These are phyloP conservation scores for Candida xiaguanensis DNA, from an alignment of 805 yeast genomes.

Conservation along the genomic window DNA sequence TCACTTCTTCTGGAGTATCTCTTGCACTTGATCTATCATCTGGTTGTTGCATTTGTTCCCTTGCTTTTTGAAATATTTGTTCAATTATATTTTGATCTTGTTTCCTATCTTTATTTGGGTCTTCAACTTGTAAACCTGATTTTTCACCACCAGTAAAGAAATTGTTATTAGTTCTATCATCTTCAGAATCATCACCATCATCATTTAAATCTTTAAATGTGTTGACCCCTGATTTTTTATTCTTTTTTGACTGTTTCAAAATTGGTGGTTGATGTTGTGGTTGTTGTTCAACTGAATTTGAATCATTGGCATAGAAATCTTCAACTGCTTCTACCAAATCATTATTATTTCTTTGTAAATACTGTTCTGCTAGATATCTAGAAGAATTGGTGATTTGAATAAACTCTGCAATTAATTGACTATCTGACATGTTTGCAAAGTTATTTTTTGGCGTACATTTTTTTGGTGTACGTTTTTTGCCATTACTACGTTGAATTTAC, in stretches of 20 bases:
- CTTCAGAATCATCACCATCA: conserved; percentile 38
- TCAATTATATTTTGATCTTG: conserved; percentile 44
- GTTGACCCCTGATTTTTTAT: conserved; percentile 16
- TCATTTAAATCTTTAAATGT: conserved; percentile 39
- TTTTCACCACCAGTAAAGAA: conserved; percentile 72
- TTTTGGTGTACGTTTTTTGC: no score
- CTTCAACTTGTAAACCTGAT: conserved; percentile 75
- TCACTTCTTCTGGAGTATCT: conserved; percentile 15
- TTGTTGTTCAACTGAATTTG: neutral
- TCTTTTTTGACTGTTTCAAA: neutral
- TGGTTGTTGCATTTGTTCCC: conserved; percentile 40
- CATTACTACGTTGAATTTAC: neutral
- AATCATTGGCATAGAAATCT: conserved; percentile 30
- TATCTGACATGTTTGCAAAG: conserved; percentile 14
- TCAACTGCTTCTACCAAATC: conserved; percentile 39
- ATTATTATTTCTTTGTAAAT: conserved; percentile 31
- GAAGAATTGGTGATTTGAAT: conserved; percentile 34
- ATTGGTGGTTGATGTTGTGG: conserved; percentile 5
- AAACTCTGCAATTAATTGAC: conserved; percentile 29
- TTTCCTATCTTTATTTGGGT: conserved; percentile 47
- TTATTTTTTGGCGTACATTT: no score
- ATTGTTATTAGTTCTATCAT: conserved; percentile 50
- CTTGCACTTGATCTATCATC: conserved; percentile 33
- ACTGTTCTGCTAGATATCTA: conserved; percentile 35
- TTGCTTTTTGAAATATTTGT: conserved; percentile 64